phyloP scores from a whole-genome alignment of 352 stramenopile genomes.

The Blastocystis hominis region DNA sequence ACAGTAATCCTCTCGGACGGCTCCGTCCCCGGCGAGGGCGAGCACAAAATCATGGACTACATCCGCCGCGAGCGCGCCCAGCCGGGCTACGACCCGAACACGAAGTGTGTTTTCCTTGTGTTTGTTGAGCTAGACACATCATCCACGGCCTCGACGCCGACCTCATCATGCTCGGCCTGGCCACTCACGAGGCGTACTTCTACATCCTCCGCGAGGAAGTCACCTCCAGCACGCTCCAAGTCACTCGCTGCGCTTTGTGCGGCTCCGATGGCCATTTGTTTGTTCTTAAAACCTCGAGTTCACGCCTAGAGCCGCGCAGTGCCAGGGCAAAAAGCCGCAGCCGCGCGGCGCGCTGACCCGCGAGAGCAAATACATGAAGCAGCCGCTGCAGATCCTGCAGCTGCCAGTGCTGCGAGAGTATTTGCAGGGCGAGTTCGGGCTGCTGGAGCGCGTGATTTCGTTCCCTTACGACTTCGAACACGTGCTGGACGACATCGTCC shows the following conservation, averaged over 20 bases:
- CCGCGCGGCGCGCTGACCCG: background rate
- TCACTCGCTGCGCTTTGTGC: slow-evolving; percentile 9
- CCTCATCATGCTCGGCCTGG: slow-evolving; percentile 96
- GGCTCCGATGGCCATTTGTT: slow-evolving; percentile 30
- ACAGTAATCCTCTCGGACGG: slow-evolving; percentile 92
- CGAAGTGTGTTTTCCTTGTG: slow-evolving; percentile 60
- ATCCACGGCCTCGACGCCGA: slow-evolving; percentile 95
- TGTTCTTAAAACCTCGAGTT: background rate
- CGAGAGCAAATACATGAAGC: slow-evolving; percentile 53
- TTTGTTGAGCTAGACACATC: slow-evolving; percentile 71
- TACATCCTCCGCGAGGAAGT: slow-evolving; percentile 91
- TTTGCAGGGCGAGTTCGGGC: slow-evolving; percentile 58
- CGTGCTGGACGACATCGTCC: slow-evolving; percentile 83
- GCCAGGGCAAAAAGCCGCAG: slow-evolving; percentile 20
- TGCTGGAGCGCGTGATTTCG: slow-evolving; percentile 65
- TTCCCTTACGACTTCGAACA: slow-evolving; percentile 89
- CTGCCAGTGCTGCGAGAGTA: slow-evolving; percentile 61
- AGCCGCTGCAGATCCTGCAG: slow-evolving; percentile 60
- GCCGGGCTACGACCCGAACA: slow-evolving; percentile 88
- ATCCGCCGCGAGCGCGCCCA: slow-evolving; percentile 83
- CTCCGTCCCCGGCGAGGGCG: slow-evolving; percentile 89
- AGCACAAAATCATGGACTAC: slow-evolving; percentile 98
- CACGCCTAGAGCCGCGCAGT: slow-evolving; percentile 63
- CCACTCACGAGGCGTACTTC: slow-evolving; percentile 95
- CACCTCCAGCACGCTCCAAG: slow-evolving; percentile 9